Base-by-base conservation (phyloP, 2,329 filamentous ascomycete species). In the Aspergillus vadensis region DNA sequence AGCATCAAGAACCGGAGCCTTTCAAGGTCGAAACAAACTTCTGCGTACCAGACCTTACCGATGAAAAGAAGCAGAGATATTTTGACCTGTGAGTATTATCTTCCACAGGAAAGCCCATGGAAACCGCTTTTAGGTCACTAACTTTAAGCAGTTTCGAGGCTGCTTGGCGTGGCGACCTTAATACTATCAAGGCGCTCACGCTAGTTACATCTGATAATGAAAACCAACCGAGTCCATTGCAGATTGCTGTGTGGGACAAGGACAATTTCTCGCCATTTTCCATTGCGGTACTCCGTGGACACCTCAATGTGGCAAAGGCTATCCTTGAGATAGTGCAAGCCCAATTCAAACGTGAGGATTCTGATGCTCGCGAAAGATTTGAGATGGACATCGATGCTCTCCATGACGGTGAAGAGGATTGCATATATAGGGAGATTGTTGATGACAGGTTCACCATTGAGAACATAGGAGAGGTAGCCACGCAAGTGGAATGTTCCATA, bases 371-470 rank as follows among this genome's bases (percentile, higher is more conserved):
- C 41, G 63, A 78, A 47, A 80, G 80, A 17, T 76, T 77, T 51
- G 77, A 61, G 15, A 63, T 61, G n/a, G 59, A 67, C 55, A 60
- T 69, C 36, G 63, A 72, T 19, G 38, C 36, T 12, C 23, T 59
- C 58, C 21, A 64, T 36, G 65, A 64, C n/a, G 52, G 56, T 25
- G 63, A 63, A 7, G 19, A 49, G 5, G 60, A 76, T 9, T 65
- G 74, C 23, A 69, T 81, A 12, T 63, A 71, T 5, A 67, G 76
- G 77, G 83, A 88, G 61, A 79, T 87, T 43, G 77, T 91, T 27
- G 84, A 89, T 65, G 85, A 88, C 12, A 80, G 83, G 38, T 91
- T 90, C 71, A 95, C 91, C 0, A 84, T 94, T 55, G 89, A 95
- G 15, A 86, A 91, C 66, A 82, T 95, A 59, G 89, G 89, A 0